phyloP scores from a whole-genome alignment of 495 filamentous ascomycete genomes.

The Umbilicaria muhlenbergii region DNA sequence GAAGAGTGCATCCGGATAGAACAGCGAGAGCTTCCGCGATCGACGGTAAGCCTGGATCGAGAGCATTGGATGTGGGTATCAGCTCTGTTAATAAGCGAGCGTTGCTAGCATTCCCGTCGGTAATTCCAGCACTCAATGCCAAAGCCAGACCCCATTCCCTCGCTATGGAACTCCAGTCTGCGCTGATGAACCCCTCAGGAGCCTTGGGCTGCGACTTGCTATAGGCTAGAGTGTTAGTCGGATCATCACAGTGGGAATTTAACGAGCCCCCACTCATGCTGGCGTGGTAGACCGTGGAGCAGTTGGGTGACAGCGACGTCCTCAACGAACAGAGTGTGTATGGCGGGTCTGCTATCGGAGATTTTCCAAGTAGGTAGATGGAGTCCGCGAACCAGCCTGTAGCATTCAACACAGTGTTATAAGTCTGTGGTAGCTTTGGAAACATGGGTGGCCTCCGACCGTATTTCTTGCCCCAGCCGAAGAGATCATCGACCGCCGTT shows the following conservation, averaged over 20 bases:
- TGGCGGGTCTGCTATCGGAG: slow-evolving; percentile 15
- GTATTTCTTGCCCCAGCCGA: slow-evolving; percentile 40
- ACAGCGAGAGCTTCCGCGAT: slow-evolving; percentile 53
- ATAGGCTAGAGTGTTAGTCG: slow-evolving; percentile 34
- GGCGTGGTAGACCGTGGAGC: slow-evolving; percentile 45
- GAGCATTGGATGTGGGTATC: slow-evolving; percentile 15
- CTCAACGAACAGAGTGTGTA: slow-evolving; percentile 50
- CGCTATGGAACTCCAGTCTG: slow-evolving; percentile 46
- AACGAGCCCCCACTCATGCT: slow-evolving; percentile 38
- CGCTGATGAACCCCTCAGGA: slow-evolving; percentile 13
- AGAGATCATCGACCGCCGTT: slow-evolving; percentile 53
- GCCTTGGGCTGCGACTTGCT: slow-evolving; percentile 21
- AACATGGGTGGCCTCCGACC: slow-evolving; percentile 44
- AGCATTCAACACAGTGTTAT: slow-evolving; percentile 52
- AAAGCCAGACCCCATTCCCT: slow-evolving; percentile 38
- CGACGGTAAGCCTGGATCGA: slow-evolving; percentile 36
- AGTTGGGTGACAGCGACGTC: slow-evolving; percentile 39
- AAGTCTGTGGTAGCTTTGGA: slow-evolving; percentile 38
- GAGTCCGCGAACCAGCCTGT: slow-evolving; percentile 25
- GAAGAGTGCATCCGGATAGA: slow-evolving; percentile 45
- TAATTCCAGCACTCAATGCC: slow-evolving; percentile 42
- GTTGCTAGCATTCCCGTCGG: slow-evolving; percentile 41
- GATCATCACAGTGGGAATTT: slow-evolving; percentile 40
- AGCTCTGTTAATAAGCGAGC: slow-evolving; percentile 46
- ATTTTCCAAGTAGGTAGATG: slow-evolving; percentile 49